Percentiles rank a stretch among this genome's conserved stretches.
phyloP scores from a whole-genome alignment of 2,329 filamentous ascomycete genomes.

The Clonostachys chloroleuca region DNA sequence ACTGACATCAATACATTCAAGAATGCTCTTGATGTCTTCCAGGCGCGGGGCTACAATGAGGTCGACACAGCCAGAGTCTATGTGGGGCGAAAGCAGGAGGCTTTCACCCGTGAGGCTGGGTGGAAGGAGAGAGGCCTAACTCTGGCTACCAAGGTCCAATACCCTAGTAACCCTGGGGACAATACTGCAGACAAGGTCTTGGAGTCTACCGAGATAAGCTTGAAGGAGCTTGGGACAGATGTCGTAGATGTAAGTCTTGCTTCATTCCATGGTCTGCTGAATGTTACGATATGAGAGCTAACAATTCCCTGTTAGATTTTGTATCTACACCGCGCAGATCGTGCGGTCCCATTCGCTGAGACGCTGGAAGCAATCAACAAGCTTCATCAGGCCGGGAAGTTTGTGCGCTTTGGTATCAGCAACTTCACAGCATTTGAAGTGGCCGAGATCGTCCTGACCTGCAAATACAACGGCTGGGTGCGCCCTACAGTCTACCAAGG shows the following conservation, averaged over 20 bases:
- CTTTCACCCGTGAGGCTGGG: conserved; percentile 66
- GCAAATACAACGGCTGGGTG: conserved; percentile 77
- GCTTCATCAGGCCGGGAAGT: conserved; percentile 82
- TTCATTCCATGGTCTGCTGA: neutral
- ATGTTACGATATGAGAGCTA: neutral
- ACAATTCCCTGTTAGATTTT: conserved; percentile 18
- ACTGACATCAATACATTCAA: conserved; percentile 65
- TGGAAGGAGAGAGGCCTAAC: conserved; percentile 78
- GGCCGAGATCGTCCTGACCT: conserved; percentile 76
- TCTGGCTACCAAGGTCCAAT: conserved; percentile 71
- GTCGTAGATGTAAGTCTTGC: conserved; percentile 56
- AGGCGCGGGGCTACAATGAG: conserved; percentile 77
- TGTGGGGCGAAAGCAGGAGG: conserved; percentile 69
- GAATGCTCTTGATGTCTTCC: conserved; percentile 68
- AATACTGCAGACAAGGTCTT: conserved; percentile 63
- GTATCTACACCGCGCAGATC: conserved; percentile 39
- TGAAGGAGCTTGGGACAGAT: conserved; percentile 69
- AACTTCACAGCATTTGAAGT: conserved; percentile 89
- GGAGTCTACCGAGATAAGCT: conserved; percentile 59
- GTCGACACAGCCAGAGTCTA: conserved; percentile 81
- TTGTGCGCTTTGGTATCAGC: conserved; percentile 72
- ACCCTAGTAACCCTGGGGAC: conserved; percentile 53
- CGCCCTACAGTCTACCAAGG: conserved; percentile 80
- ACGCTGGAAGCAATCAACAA: conserved; percentile 75
- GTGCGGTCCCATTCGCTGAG: conserved; percentile 70